Percentiles rank a stretch among this genome's conserved stretches.
These are phyloP conservation scores for Diacronema lutheri DNA, from an alignment of 78 protist species.

Conservation along the genomic window DNA sequence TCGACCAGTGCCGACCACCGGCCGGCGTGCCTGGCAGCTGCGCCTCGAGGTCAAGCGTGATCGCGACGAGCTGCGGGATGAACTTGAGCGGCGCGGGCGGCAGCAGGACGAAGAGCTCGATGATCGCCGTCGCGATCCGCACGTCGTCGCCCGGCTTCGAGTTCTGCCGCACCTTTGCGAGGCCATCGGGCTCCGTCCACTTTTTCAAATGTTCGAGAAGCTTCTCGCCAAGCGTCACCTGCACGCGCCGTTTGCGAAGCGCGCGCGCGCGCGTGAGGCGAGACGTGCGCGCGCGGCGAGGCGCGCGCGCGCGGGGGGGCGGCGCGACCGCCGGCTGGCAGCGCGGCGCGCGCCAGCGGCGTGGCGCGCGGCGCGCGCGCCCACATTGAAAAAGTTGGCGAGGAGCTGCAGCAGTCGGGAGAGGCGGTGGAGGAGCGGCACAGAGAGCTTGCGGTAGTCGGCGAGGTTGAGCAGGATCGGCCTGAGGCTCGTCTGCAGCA, in stretches of 20 bases:
- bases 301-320: too few relatives aligned
- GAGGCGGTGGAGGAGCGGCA: conserved; percentile 79
- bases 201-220: conserved; percentile 76
- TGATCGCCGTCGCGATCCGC: conserved; percentile 60
- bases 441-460: conserved; percentile 63
- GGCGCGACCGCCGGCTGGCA: too few relatives aligned
- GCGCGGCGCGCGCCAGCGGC: too few relatives aligned
- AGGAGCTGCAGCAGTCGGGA: conserved; percentile 73
- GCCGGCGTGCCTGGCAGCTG: neutral
- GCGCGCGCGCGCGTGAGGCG: too few relatives aligned
- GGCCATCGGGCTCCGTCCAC: conserved; percentile 64
- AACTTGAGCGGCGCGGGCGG: conserved; percentile 76
- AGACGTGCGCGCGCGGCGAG: too few relatives aligned
- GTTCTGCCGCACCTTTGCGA: neutral
- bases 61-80: conserved; percentile 47
- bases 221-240: conserved; percentile 82
- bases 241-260: too few relatives aligned
- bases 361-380: too few relatives aligned
- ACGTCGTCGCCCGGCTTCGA: conserved; percentile 25
- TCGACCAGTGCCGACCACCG: neutral
- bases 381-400: conserved; percentile 74
- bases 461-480: conserved; percentile 80
- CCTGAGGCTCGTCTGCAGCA: conserved; percentile 74
- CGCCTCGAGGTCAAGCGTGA: conserved; percentile 59
- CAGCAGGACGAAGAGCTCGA: conserved; percentile 79